phyloP scores from a whole-genome alignment of 192 early-diverging fungal species.

The Umbelopsis ramanniana region DNA sequence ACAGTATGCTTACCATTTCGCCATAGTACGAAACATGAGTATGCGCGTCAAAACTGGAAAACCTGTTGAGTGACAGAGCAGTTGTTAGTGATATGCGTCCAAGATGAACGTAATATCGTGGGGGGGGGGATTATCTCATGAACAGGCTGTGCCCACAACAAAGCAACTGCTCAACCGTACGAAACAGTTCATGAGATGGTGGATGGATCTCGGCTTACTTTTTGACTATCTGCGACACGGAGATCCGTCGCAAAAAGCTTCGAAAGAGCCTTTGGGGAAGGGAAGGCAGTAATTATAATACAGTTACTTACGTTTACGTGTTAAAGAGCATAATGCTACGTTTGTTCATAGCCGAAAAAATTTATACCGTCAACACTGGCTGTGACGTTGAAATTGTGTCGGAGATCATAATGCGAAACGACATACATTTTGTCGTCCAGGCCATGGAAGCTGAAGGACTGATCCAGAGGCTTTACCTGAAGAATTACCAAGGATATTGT shows the following conservation, averaged over 20 bases:
- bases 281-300: background rate
- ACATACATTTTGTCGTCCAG: too few relatives aligned
- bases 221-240: slow-evolving; percentile 23
- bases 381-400: too few relatives aligned
- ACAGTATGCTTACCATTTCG: background rate
- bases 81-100: background rate
- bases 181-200: background rate
- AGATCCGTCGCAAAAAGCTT: slow-evolving; percentile 20
- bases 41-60: background rate
- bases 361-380: too few relatives aligned
- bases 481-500: too few relatives aligned
- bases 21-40: background rate
- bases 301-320: background rate
- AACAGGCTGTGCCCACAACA: too few relatives aligned
- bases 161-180: too few relatives aligned
- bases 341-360: too few relatives aligned
- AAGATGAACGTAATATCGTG: background rate
- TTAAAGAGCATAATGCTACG: background rate
- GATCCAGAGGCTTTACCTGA: too few relatives aligned
- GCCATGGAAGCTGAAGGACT: too few relatives aligned
- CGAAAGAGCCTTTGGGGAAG: slow-evolving; percentile 25
- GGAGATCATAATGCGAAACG: too few relatives aligned
- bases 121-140: too few relatives aligned
- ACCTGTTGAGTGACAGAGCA: background rate
- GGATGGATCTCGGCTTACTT: slow-evolving; percentile 22